Percentiles rank a stretch among this genome's conserved stretches.
phyloP scores from a whole-genome alignment of 108 stramenopile species.

The Stephanodiscus triporus region DNA sequence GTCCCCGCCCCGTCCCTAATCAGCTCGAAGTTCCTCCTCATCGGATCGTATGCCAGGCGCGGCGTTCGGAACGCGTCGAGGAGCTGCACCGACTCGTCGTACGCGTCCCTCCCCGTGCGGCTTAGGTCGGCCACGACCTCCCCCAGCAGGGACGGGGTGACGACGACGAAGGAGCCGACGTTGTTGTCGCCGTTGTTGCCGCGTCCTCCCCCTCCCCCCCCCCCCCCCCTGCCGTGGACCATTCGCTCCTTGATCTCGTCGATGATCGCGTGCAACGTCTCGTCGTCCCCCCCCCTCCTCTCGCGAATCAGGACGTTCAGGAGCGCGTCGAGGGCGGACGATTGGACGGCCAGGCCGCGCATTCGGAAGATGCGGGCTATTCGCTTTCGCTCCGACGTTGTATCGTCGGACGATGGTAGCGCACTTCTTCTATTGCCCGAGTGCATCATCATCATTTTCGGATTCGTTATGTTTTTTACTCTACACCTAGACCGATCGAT shows the following conservation, averaged over 20 bases:
- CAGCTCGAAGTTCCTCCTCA: conserved; percentile 34
- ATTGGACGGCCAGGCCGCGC: conserved; percentile 57
- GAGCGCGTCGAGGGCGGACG: conserved; percentile 54
- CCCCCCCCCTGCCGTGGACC: conserved; percentile 15
- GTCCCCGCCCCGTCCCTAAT: neutral
- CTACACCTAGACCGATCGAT: too few relatives aligned
- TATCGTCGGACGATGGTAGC: too few relatives aligned
- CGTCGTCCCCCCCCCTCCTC: conserved; percentile 2
- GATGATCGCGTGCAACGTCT: conserved; percentile 35
- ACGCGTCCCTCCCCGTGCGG: conserved; percentile 35
- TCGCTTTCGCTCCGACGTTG: conserved; percentile 42
- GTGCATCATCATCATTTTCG: too few relatives aligned
- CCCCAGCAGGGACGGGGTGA: conserved; percentile 48
- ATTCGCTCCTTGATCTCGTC: conserved; percentile 51
- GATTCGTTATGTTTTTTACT: too few relatives aligned
- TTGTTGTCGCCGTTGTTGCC: too few relatives aligned
- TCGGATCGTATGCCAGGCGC: conserved; percentile 20
- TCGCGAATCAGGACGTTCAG: conserved; percentile 52
- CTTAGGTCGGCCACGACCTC: conserved; percentile 51
- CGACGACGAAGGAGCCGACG: conserved; percentile 23
- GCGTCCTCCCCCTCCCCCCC: neutral
- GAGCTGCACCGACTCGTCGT: conserved; percentile 37
- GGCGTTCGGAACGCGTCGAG: conserved; percentile 21
- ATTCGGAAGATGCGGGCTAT: conserved; percentile 58
- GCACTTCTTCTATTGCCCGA: too few relatives aligned